These are phyloP conservation scores for Vicia faba DNA, from an alignment of 306 rosid genomes.

Conservation along the genomic window DNA sequence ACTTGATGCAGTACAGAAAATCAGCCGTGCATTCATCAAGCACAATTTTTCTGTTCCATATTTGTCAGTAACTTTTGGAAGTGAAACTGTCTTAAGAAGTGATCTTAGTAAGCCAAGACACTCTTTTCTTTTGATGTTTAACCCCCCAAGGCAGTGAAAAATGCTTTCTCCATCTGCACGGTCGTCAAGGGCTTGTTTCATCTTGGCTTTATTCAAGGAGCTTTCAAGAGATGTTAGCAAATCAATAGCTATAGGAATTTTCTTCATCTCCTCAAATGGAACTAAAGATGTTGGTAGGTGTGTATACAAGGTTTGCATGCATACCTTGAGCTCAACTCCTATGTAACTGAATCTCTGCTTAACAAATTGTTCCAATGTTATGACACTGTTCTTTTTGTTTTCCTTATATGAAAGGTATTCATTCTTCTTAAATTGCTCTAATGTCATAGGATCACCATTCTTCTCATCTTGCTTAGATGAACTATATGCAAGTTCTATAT, in stretches of 20 bases:
- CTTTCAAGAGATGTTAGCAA: constrained; percentile 35
- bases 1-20: constrained; percentile 52
- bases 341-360: constrained; percentile 29
- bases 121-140: constrained; percentile 12
- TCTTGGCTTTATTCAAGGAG: constrained; percentile 13
- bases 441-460: constrained; percentile 2
- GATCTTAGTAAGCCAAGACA: constrained; percentile 26
- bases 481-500: neutral
- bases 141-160: constrained; percentile 2
- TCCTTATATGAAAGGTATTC: constrained; percentile 33
- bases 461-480: constrained; percentile 21
- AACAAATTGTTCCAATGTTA: constrained; percentile 43
- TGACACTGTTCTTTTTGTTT: constrained; percentile 1
- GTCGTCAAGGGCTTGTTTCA: neutral
- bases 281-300: constrained; percentile 63
- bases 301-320: constrained; percentile 41
- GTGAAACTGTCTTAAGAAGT: constrained; percentile 20
- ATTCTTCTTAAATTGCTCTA: constrained; percentile 38
- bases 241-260: constrained; percentile 30
- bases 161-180: neutral
- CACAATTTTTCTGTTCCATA: constrained; percentile 12
- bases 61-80: constrained; percentile 14
- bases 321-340: constrained; percentile 20
- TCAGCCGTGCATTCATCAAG: constrained; percentile 42
- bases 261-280: constrained; percentile 33